Evolutionary conservation across 139 green algal genomes (phyloP), one percentile per base, ranked within the genome.

Genomic region (Axilococcus clingmanii): DNA sequence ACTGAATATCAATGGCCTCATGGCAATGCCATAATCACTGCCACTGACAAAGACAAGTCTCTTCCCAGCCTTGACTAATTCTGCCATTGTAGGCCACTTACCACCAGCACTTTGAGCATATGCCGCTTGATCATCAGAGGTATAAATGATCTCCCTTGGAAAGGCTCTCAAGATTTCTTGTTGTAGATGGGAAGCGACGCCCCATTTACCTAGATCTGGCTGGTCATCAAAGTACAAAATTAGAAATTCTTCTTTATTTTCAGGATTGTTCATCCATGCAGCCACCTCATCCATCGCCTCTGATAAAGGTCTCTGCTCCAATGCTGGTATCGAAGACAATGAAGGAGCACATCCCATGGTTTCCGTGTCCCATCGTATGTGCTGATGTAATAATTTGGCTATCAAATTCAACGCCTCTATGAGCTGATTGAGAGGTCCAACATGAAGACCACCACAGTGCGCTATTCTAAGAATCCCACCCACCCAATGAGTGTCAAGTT

Each of bases 401-500:
- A 83, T 38, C 9, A 68, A 19, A 57, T 84, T 86, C 22, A 90
- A 29, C 0, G 65, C 48, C 4, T 46, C 47, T 17, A 87, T 49
- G n/a, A 90, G 42, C 9, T 51, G 22, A 61, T 87, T 70, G 11
- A 89, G 43, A 17, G 15, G 43, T 3, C 32, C 20, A 19, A 68
- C 53, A 50, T 86, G 72, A 22, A 87, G 57, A 19, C 81, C 81
- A 25, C 81, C 81, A 50, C 81, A 90, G 64, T 90, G 81, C 7
- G 80, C 75, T 20, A 88, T 82, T 41, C 72, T 63, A 27, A 90
- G 59, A 8, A 43, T 48, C 20, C 66, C 74, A 57, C 69, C 57
- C 19, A 87, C 70, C 65, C 69, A 87, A 68, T 90, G 81, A 0
- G 75, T 77, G 51, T 90, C 81, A n/a, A 90, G 65, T 65, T 90